Percentiles rank a stretch among this genome's conserved stretches.
phyloP scores from a whole-genome alignment of 2,329 filamentous ascomycete genomes.

The Alternaria sp. region DNA sequence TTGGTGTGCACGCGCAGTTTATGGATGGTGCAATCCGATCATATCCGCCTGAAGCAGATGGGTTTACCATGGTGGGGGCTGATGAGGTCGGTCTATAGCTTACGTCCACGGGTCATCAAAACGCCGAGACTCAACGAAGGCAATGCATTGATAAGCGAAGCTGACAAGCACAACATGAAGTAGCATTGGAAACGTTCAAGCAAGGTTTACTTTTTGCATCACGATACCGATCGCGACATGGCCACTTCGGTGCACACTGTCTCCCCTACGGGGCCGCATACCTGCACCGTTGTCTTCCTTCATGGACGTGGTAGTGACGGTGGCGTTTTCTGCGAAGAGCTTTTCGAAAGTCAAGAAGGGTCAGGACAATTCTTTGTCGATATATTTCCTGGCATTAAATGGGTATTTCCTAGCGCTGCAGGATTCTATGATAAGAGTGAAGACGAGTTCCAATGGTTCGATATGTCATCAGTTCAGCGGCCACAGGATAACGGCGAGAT shows the following conservation, averaged over 20 bases:
- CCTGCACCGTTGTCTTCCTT: constrained; percentile 59
- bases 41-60: background rate
- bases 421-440: constrained; percentile 32
- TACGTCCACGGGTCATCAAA: background rate
- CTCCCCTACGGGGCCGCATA: constrained; percentile 41
- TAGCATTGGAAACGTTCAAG: background rate
- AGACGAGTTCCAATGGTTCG: constrained; percentile 59
- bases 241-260: constrained; percentile 4
- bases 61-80: background rate
- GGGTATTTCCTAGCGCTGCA: constrained; percentile 61
- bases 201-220: background rate
- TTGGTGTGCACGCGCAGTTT: background rate
- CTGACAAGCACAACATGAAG: background rate
- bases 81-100: background rate
- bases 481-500: constrained; percentile 55
- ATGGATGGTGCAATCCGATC: background rate
- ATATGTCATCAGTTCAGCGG: constrained; percentile 57
- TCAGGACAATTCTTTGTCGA: constrained; percentile 43
- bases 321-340: constrained; percentile 51
- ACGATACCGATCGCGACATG: background rate
- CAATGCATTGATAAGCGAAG: background rate
- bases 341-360: constrained; percentile 47
- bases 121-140: background rate
- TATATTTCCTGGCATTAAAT: constrained; percentile 52
- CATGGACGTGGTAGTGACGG: constrained; percentile 57